phyloP scores from a whole-genome alignment of 257 asterid genomes.

The Solanum sitiens region DNA sequence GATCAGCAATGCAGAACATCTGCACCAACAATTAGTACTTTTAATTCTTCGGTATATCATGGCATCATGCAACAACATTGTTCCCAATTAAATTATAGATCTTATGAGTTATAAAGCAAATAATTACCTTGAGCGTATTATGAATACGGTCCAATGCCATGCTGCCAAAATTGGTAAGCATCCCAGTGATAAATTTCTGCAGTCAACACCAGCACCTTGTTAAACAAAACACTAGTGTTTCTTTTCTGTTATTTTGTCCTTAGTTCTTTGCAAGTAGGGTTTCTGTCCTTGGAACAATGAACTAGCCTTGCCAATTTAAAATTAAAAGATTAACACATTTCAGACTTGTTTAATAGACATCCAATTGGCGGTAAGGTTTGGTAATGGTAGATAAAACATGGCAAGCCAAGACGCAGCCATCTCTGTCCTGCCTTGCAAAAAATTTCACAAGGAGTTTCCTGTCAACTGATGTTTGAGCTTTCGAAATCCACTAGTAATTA shows the following conservation, averaged over 20 bases:
- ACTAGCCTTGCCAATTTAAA: background rate
- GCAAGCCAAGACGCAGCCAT: background rate
- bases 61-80: background rate
- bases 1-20: constrained; percentile 97
- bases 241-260: background rate
- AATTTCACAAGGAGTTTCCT: background rate
- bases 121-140: constrained; percentile 82
- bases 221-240: background rate
- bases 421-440: background rate
- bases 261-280: background rate
- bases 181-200: constrained; percentile 89
- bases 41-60: background rate
- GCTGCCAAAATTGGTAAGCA: constrained; percentile 96
- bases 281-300: background rate
- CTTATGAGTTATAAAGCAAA: background rate
- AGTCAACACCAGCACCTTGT: background rate
- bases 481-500: background rate
- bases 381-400: background rate
- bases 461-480: background rate
- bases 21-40: constrained; percentile 11
- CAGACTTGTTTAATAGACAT: background rate
- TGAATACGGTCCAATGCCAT: constrained; percentile 97
- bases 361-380: background rate
- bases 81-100: background rate
- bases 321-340: background rate